Evolutionary conservation across 805 yeast genomes (phyloP).

Genomic region (Candida patagonica): DNA sequence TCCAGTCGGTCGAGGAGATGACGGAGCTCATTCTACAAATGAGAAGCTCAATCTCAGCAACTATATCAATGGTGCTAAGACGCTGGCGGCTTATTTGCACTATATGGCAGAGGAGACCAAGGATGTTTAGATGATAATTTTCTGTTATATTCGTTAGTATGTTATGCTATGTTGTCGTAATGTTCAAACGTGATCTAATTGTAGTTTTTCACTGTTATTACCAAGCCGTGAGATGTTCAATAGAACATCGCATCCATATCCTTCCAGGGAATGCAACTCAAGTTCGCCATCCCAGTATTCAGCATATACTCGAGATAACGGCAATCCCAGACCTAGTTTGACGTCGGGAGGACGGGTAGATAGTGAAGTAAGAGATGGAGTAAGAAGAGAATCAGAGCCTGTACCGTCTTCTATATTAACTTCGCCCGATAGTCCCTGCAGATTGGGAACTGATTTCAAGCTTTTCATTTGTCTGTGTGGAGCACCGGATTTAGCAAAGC

Average conservation of each 20-base stretch:
- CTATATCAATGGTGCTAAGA: slow-evolving; percentile 88
- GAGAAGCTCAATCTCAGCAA: slow-evolving; percentile 86
- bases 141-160: background rate
- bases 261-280: slow-evolving; percentile 73
- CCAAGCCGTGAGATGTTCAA: slow-evolving; percentile 75
- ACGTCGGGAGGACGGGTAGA: slow-evolving; percentile 64
- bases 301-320: slow-evolving; percentile 86
- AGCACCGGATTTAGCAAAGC: slow-evolving; percentile 49
- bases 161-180: background rate
- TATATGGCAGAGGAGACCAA: slow-evolving; percentile 48
- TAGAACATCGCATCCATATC: slow-evolving; percentile 86
- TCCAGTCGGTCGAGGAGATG: slow-evolving; percentile 99
- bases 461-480: slow-evolving; percentile 21
- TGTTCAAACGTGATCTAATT: slow-evolving; percentile 58
- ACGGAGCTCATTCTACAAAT: slow-evolving; percentile 97
- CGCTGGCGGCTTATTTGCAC: slow-evolving; percentile 88
- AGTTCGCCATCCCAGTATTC: slow-evolving; percentile 96
- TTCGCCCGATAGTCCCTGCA: slow-evolving; percentile 25
- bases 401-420: slow-evolving; percentile 8
- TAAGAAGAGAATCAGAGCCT: no score
- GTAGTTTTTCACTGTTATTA: slow-evolving; percentile 48
- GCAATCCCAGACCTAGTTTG: slow-evolving; percentile 80
- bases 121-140: slow-evolving; percentile 15
- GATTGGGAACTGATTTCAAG: slow-evolving; percentile 24
- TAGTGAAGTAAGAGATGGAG: slow-evolving; percentile 57